Evolutionary conservation across 371 early-diverging fungal genomes (phyloP), one percentile per base, ranked within the genome.

Genomic region (Mortierella sp.): DNA sequence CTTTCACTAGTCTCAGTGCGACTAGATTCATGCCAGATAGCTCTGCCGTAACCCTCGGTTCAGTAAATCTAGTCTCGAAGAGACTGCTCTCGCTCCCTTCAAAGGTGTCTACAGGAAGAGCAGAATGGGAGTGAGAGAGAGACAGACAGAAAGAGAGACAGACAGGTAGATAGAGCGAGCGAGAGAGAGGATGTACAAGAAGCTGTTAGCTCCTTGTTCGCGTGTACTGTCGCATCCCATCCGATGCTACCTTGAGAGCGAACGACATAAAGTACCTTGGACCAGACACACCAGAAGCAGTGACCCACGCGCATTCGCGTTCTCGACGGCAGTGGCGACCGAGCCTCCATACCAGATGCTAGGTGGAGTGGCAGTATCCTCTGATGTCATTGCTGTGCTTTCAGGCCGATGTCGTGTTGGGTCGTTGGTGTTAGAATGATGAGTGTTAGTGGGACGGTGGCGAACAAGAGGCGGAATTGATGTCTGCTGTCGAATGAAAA

Each of bases 221-320:
- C n/a, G n/a, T n/a, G n/a, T n/a, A n/a, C n/a, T n/a, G n/a, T n/a
- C n/a, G n/a, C n/a, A n/a, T n/a, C n/a, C n/a, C n/a, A n/a, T n/a
- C n/a, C n/a, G n/a, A n/a, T n/a, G n/a, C n/a, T n/a, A n/a, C n/a
- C n/a, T n/a, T n/a, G n/a, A n/a, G n/a, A n/a, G n/a, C n/a, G n/a
- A n/a, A n/a, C n/a, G n/a, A n/a, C n/a, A n/a, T n/a, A 34, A 14
- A 6, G 27, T 68, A 79, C 68, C 64, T 60, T 79, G 56, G 17
- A 70, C 37, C 37, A 72, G 58, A 19, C 78, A 79, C 21, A 79
- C 79, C 44, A 79, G 46, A 39, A 79, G 61, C 14, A 79, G 12
- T 7, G 62, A 68, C 24, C 57, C 54, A 2, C 60, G 64, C 4
- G 54, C 31, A 30, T 67, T 72, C 12, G 79, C 72, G 11, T 47